Conservation (phyloP, 2,329 filamentous ascomycete genomes). For the Trichophyton rubrum region DNA sequence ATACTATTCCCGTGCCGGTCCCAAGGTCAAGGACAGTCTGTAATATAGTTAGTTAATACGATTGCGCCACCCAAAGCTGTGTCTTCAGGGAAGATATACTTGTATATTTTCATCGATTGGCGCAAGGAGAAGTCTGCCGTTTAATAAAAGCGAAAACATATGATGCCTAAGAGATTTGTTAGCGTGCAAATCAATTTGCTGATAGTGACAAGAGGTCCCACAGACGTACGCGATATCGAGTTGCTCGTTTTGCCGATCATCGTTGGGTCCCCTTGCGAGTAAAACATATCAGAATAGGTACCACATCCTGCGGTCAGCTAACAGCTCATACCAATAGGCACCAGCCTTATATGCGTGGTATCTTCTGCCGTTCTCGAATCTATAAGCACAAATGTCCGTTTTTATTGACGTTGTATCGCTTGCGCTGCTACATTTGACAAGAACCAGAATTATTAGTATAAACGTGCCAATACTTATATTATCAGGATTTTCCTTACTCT, state of each 20-base stretch:
- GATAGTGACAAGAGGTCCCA: neutral
- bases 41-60: neutral
- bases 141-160: slow-evolving; percentile 37
- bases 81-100: neutral
- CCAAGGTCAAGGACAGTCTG: slow-evolving; percentile 15
- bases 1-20: slow-evolving; percentile 14
- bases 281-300: neutral
- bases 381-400: slow-evolving; percentile 3
- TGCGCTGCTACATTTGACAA: neutral
- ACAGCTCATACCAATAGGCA: slow-evolving; percentile 6
- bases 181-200: neutral
- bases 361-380: slow-evolving; percentile 23
- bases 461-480: neutral
- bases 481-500: neutral
- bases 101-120: slow-evolving; percentile 23
- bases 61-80: neutral
- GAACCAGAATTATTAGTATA: neutral
- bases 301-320: neutral
- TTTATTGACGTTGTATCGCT: slow-evolving; percentile 7
- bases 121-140: slow-evolving; percentile 35
- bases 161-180: slow-evolving; percentile 15
- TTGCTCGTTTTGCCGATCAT: slow-evolving; percentile 16
- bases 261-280: slow-evolving; percentile 11
- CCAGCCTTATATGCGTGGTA: slow-evolving; percentile 18
- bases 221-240: slow-evolving; percentile 14